These are phyloP conservation scores for Hygrophoropsis aurantiaca DNA, from an alignment of 768 basidiomycete genomes.

Conservation along the genomic window DNA sequence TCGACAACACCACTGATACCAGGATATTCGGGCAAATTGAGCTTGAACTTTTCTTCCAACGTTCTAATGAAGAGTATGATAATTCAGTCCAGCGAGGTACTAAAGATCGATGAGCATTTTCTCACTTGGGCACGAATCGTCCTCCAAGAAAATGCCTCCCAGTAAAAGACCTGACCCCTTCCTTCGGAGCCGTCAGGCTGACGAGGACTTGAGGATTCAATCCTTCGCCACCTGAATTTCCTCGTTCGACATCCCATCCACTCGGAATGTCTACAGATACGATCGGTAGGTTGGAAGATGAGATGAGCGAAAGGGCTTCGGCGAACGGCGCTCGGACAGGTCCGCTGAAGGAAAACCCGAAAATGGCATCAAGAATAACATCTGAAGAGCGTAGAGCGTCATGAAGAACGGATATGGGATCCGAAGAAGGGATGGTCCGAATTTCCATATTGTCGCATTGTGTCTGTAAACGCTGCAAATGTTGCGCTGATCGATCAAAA, in stretches of 20 bases:
- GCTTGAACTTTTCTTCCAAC: slow-evolving; percentile 68
- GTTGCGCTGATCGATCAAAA: not conserved
- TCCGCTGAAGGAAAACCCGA: slow-evolving; percentile 95
- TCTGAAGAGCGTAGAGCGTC: slow-evolving; percentile 60
- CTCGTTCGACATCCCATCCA: slow-evolving; percentile 93
- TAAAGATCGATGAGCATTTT: slow-evolving; percentile 8
- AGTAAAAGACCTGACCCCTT: slow-evolving; percentile 73
- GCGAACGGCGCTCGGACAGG: slow-evolving; percentile 91
- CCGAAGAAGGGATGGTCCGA: slow-evolving; percentile 57
- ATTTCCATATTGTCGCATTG: slow-evolving; percentile 93
- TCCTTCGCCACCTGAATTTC: slow-evolving; percentile 54
- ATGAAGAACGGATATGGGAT: slow-evolving; percentile 44
- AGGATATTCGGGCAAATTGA: slow-evolving; percentile 83
- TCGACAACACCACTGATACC: slow-evolving; percentile 86
- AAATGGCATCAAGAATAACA: slow-evolving; percentile 92
- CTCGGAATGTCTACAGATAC: slow-evolving; percentile 96
- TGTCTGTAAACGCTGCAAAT: slow-evolving; percentile 64
- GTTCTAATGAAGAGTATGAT: slow-evolving; percentile 40
- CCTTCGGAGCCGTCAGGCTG: slow-evolving; percentile 93
- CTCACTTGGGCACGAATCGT: slow-evolving; percentile 86
- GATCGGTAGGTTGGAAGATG: slow-evolving; percentile 69
- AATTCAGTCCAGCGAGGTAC: not conserved
- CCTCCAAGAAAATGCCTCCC: slow-evolving; percentile 94
- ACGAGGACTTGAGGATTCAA: slow-evolving; percentile 79
- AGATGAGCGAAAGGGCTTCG: slow-evolving; percentile 63